A percentile compares a stretch with the other conserved stretches of the same genome.
Conservation (phyloP, 2,329 filamentous ascomycete genomes). For the Clathrospora elynae region DNA sequence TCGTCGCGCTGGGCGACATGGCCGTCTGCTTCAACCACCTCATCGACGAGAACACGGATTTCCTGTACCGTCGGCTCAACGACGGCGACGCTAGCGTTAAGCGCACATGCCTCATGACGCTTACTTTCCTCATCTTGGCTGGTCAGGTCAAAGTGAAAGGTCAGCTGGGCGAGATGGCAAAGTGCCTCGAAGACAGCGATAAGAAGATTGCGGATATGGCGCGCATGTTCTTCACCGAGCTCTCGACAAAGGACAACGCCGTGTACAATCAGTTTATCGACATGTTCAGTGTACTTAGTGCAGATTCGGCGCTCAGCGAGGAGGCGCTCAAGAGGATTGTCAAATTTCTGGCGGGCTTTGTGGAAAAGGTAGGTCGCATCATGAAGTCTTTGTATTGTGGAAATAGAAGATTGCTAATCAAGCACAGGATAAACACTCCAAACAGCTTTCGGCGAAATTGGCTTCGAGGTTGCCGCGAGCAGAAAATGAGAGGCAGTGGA, state of each 20-base stretch:
- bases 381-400: background rate
- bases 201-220: constrained; percentile 91
- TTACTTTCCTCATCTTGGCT: constrained; percentile 95
- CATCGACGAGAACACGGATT: constrained; percentile 98
- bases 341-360: constrained; percentile 91
- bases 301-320: constrained; percentile 79
- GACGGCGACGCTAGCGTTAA: constrained; percentile 90
- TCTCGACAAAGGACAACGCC: constrained; percentile 97
- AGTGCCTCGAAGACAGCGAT: constrained; percentile 96
- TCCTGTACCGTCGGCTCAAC: constrained; percentile 89
- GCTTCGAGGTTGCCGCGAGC: constrained; percentile 83
- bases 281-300: constrained; percentile 93
- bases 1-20: constrained; percentile 97
- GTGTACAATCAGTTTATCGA: constrained; percentile 99
- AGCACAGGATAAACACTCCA: constrained; percentile 91
- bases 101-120: constrained; percentile 95
- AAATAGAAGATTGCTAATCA: constrained; percentile 24
- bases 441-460: constrained; percentile 89
- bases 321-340: constrained; percentile 85
- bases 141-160: constrained; percentile 99
- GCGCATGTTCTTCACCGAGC: constrained; percentile 97
- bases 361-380: constrained; percentile 78
- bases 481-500: constrained; percentile 95
- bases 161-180: constrained; percentile 97
- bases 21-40: constrained; percentile 99